These are phyloP conservation scores for Onygenales sp. DNA, from an alignment of 2,329 filamentous ascomycete species.

Conservation along the genomic window DNA sequence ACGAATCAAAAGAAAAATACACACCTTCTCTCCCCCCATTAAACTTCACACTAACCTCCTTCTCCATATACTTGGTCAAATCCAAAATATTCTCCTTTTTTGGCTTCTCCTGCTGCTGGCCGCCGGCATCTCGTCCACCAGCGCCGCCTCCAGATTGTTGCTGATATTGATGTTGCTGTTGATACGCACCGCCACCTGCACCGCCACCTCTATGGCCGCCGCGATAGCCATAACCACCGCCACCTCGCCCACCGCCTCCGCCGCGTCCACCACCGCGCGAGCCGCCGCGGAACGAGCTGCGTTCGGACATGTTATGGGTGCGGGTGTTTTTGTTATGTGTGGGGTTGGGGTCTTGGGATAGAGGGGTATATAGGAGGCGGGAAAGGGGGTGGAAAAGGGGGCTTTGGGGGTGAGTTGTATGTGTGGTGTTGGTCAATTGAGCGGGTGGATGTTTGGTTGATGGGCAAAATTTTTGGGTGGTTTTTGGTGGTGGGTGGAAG, in stretches of 20 bases:
- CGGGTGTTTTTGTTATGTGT: neutral
- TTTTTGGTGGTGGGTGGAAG: neutral
- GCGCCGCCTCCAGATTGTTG: slow-evolving; percentile 43
- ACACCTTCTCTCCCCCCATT: slow-evolving; percentile 85
- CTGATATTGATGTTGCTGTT: slow-evolving; percentile 36
- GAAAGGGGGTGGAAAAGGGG: neutral
- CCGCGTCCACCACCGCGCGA: slow-evolving; percentile 29
- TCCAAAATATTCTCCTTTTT: slow-evolving; percentile 99
- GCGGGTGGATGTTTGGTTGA: neutral
- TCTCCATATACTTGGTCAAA: slow-evolving; percentile 92
- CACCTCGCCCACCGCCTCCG: slow-evolving; percentile 37
- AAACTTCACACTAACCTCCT: slow-evolving; percentile 91
- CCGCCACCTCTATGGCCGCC: slow-evolving; percentile 38
- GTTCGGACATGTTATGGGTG: slow-evolving; percentile 28
- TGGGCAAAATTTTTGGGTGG: neutral
- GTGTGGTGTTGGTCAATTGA: neutral
- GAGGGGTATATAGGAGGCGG: neutral
- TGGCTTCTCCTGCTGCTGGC: slow-evolving; percentile 56
- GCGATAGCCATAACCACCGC: slow-evolving; percentile 27
- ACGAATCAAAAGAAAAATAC: slow-evolving; percentile 16
- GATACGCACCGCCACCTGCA: slow-evolving; percentile 39
- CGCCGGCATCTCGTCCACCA: slow-evolving; percentile 32
- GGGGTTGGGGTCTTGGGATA: neutral
- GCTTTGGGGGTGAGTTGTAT: neutral
- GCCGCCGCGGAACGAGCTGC: slow-evolving; percentile 49